Evolutionary conservation across 208 protist species (phyloP).

Genomic region (Balamuthia mandrillaris): DNA sequence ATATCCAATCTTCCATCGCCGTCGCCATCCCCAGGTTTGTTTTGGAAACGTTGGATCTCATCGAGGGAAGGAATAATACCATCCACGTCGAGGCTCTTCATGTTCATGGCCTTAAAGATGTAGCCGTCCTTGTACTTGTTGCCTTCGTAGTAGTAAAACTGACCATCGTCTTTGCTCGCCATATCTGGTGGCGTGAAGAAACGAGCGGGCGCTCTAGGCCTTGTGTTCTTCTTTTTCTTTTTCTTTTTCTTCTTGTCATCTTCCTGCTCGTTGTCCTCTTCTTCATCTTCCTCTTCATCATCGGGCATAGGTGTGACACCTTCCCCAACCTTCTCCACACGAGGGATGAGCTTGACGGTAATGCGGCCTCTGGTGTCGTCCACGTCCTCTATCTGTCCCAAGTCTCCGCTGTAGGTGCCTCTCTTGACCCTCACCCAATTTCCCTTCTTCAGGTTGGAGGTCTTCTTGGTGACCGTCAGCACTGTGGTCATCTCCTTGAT

Average conservation of each 20-base stretch:
- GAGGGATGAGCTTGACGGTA: conserved; percentile 56
- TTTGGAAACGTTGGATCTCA: conserved; percentile 58
- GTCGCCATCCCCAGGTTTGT: background rate
- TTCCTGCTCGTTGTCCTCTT: background rate
- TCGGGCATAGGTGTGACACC: no score
- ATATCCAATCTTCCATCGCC: conserved; percentile 17
- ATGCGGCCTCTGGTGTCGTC: conserved; percentile 29
- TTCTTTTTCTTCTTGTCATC: background rate
- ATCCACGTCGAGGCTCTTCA: conserved; percentile 32
- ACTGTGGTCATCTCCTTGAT: conserved; percentile 62
- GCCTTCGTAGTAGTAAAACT: conserved; percentile 26
- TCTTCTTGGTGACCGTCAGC: conserved; percentile 18
- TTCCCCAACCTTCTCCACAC: conserved; percentile 50
- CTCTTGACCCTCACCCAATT: conserved; percentile 66
- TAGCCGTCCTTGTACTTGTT: conserved; percentile 61
- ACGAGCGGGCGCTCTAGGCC: background rate
- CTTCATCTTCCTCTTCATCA: background rate
- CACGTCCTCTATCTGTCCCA: conserved; percentile 59
- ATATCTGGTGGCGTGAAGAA: no score
- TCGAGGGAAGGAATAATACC: conserved; percentile 56
- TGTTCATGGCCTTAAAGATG: conserved; percentile 48
- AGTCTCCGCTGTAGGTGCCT: conserved; percentile 70
- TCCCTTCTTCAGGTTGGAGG: conserved; percentile 15
- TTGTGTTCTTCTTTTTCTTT: background rate
- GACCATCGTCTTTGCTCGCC: no score